Evolutionary conservation across 1,284 basidiomycete species (phyloP).

Genomic region (Taiwanofungus camphoratus): DNA sequence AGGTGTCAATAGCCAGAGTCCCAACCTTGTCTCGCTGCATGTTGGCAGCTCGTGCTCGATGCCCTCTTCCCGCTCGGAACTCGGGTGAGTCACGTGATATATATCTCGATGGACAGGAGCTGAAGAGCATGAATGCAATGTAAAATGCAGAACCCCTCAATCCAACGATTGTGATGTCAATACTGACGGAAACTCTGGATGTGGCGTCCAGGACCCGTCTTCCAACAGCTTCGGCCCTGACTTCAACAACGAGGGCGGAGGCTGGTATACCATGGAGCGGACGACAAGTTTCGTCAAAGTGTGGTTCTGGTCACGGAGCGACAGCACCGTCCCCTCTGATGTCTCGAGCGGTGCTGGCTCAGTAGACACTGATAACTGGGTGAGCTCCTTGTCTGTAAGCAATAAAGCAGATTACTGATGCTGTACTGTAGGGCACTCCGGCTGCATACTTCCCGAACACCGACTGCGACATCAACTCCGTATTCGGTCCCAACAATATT

Average conservation of each 20-base stretch:
- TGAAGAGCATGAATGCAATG: no score
- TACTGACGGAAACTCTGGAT: slow-evolving; percentile 56
- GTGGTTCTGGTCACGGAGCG: slow-evolving; percentile 47
- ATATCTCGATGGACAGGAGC: background rate
- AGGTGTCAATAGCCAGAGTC: slow-evolving; percentile 45
- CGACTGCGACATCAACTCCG: slow-evolving; percentile 41
- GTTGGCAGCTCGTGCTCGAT: slow-evolving; percentile 42
- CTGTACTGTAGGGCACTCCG: slow-evolving; percentile 41
- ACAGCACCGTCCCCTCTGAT: slow-evolving; percentile 34
- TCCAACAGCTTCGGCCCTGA: slow-evolving; percentile 46
- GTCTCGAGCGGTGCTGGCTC: slow-evolving; percentile 33
- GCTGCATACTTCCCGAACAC: slow-evolving; percentile 51
- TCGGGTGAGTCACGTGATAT: slow-evolving; percentile 23
- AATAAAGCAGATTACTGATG: background rate
- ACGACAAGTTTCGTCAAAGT: slow-evolving; percentile 38
- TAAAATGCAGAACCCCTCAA: slow-evolving; percentile 9
- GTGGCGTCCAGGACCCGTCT: slow-evolving; percentile 46
- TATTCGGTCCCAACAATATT: slow-evolving; percentile 55
- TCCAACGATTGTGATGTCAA: slow-evolving; percentile 46
- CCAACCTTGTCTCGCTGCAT: slow-evolving; percentile 51
- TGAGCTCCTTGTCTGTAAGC: slow-evolving; percentile 9
- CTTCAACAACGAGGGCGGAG: slow-evolving; percentile 57
- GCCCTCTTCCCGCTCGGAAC: slow-evolving; percentile 16
- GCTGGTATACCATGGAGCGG: slow-evolving; percentile 51
- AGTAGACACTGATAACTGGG: slow-evolving; percentile 40